Conservation (phyloP, 2,329 filamentous ascomycete species). For the Penicillium decumbens region DNA sequence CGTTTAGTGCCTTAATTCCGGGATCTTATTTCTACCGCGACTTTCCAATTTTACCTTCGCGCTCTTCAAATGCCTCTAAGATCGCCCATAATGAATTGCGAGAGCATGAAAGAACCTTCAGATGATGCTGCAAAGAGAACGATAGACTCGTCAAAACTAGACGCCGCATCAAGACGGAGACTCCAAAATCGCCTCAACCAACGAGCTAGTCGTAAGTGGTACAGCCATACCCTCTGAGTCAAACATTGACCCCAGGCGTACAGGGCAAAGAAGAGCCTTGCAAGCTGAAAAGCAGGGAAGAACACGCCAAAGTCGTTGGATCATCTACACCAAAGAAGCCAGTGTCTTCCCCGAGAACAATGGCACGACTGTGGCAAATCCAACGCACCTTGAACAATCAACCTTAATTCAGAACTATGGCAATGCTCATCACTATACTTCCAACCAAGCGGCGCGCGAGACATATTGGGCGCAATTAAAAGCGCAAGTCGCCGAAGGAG, state of each 20-base stretch:
- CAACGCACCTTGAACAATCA: neutral
- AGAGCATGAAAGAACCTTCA: neutral
- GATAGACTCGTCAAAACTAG: neutral
- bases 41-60: neutral
- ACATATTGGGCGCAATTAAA: neutral
- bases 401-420: neutral
- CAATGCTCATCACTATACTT: neutral
- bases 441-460: neutral
- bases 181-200: slow-evolving; percentile 24
- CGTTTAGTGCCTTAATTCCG: slow-evolving; percentile 8
- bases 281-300: neutral
- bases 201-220: slow-evolving; percentile 19
- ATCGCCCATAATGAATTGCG: neutral
- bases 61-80: neutral
- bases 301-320: slow-evolving; percentile 7
- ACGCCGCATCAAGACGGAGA: slow-evolving; percentile 10
- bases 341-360: neutral
- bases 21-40: neutral
- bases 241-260: neutral
- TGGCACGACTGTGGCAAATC: neutral
- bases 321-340: slow-evolving; percentile 13
- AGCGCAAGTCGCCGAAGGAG: neutral
- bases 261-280: slow-evolving; percentile 16
- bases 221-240: neutral
- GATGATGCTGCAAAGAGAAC: neutral